These are phyloP conservation scores for Zoysia matrella DNA, from an alignment of 202 grass and related monocot species.

Conservation along the genomic window DNA sequence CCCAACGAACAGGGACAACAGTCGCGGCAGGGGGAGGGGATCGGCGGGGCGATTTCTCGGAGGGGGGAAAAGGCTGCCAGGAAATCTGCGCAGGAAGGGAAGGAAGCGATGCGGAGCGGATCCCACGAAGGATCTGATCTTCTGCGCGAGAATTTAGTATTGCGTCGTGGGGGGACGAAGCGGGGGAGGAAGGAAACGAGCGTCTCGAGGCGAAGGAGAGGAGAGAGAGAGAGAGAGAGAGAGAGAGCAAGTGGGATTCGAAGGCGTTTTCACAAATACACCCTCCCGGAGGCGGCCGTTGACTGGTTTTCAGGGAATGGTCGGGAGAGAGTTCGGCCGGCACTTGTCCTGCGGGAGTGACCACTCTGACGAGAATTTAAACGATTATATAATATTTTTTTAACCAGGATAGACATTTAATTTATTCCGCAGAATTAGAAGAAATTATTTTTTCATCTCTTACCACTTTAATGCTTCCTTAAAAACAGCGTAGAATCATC, in stretches of 20 bases:
- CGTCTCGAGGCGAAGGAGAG: conserved; percentile 31
- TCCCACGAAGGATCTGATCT: conserved; percentile 41
- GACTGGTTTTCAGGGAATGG: too few species aligned
- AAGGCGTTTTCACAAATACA: conserved; percentile 34
- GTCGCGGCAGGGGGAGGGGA: conserved; percentile 12
- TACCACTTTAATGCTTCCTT: too few species aligned
- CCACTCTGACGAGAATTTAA: too few species aligned
- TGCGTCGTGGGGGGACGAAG: conserved; percentile 44
- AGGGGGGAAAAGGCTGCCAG: conserved; percentile 10
- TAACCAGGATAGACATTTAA: too few species aligned
- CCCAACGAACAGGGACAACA: conserved; percentile 32
- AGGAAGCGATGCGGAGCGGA: conserved; percentile 41
- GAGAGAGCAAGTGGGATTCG: conserved; percentile 25
- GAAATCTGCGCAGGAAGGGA: conserved; percentile 26
- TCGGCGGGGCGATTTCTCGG: background rate
- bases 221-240: too few species aligned
- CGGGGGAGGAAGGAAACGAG: conserved; percentile 28
- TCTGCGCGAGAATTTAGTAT: conserved; percentile 40
- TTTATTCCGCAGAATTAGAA: too few species aligned
- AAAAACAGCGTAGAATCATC: too few species aligned
- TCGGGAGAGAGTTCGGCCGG: too few species aligned
- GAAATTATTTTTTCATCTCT: too few species aligned
- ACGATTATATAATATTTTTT: too few species aligned
- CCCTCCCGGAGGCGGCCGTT: background rate
- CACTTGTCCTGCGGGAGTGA: too few species aligned